Evolutionary conservation across 768 basidiomycete genomes (phyloP).

Genomic region (Cubamyces lactineus): DNA sequence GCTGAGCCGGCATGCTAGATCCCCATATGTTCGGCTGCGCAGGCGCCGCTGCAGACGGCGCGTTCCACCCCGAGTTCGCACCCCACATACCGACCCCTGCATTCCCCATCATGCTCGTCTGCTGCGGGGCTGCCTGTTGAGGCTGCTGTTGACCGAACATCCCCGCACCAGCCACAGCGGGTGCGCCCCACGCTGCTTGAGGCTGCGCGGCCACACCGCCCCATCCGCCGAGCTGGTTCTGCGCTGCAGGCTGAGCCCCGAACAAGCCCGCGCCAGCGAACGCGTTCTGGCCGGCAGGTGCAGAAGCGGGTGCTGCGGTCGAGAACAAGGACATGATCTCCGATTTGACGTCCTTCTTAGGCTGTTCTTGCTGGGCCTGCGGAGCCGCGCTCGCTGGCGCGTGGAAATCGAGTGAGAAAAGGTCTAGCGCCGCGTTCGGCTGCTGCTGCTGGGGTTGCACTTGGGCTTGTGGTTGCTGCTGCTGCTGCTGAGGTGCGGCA

Average conservation of each 20-base stretch:
- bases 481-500: slow-evolving; percentile 21
- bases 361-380: slow-evolving; percentile 32
- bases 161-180: slow-evolving; percentile 12
- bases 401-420: slow-evolving; percentile 89
- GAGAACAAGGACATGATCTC: slow-evolving; percentile 87
- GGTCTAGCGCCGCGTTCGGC: slow-evolving; percentile 53
- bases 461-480: slow-evolving; percentile 23
- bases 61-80: slow-evolving; percentile 64
- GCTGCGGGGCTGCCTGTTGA: slow-evolving; percentile 36
- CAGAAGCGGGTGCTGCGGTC: slow-evolving; percentile 38
- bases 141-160: slow-evolving; percentile 21
- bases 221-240: slow-evolving; percentile 27
- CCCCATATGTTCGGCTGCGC: slow-evolving; percentile 37
- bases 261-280: not conserved
- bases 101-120: slow-evolving; percentile 55
- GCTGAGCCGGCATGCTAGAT: slow-evolving; percentile 17
- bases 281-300: slow-evolving; percentile 26
- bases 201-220: slow-evolving; percentile 5
- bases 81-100: slow-evolving; percentile 68
- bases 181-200: slow-evolving; percentile 34
- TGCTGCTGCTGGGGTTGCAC: slow-evolving; percentile 31
- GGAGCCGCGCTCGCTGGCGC: slow-evolving; percentile 48
- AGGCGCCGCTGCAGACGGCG: slow-evolving; percentile 38
- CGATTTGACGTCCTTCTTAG: slow-evolving; percentile 76
- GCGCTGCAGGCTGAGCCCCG: slow-evolving; percentile 28